Conservation (phyloP, 1,284 basidiomycete genomes). For the Cryptococcus deneoformans region DNA sequence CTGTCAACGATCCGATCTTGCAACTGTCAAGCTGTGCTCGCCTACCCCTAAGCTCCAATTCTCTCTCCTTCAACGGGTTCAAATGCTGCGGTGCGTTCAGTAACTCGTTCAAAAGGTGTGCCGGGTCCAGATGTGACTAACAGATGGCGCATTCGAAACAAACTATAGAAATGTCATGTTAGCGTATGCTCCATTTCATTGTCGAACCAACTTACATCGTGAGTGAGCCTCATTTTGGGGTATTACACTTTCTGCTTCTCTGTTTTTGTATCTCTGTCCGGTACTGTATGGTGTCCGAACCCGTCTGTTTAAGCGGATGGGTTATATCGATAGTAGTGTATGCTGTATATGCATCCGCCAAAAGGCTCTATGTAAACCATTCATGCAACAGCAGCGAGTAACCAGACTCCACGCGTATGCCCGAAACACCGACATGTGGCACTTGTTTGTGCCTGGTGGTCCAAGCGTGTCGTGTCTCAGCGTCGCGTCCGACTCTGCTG, state of each 20-base stretch:
- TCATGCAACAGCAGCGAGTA: no score
- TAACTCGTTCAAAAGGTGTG: constrained; percentile 1
- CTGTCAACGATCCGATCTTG: neutral
- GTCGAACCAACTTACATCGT: constrained; percentile 42
- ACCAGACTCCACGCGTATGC: neutral
- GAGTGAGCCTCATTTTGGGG: constrained; percentile 47
- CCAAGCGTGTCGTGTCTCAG: neutral
- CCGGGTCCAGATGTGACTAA: constrained; percentile 22
- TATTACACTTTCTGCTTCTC: no score
- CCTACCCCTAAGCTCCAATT: constrained; percentile 90
- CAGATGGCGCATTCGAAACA: constrained; percentile 45
- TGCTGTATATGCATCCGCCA: no score
- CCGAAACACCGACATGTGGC: constrained; percentile 12
- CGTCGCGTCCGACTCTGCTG: no score
- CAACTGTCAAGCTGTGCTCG: constrained; percentile 5
- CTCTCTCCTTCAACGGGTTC: constrained; percentile 89
- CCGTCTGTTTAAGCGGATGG: neutral
- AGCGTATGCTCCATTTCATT: neutral
- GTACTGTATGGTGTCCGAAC: no score
- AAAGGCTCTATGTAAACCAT: neutral
- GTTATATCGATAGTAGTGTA: neutral
- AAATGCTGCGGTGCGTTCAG: constrained; percentile 54
- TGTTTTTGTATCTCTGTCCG: no score
- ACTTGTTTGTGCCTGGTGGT: neutral
- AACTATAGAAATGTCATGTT: constrained; percentile 27